Evolutionary conservation across 1,284 basidiomycete genomes (phyloP).

Genomic region (Leccinum angustisporum): DNA sequence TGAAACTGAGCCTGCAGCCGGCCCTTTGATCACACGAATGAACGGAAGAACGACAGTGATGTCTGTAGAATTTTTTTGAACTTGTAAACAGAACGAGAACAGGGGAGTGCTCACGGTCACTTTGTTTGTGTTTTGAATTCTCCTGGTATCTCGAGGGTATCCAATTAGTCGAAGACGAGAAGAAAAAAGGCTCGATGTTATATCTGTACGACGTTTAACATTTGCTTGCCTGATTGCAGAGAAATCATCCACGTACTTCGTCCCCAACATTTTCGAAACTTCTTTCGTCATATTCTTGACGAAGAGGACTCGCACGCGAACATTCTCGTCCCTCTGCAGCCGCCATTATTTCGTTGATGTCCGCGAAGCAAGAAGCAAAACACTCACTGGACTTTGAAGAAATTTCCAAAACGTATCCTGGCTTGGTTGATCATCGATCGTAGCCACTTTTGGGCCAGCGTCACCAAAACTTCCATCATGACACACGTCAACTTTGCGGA

Average conservation of each 20-base stretch:
- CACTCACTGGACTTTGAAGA: constrained; percentile 25
- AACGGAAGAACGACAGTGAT: constrained; percentile 54
- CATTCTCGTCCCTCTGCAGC: constrained; percentile 35
- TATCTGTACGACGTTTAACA: constrained; percentile 19
- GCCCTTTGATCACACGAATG: constrained; percentile 29
- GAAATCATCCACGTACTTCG: constrained; percentile 34
- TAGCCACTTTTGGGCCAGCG: neutral
- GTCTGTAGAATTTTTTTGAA: constrained; percentile 35
- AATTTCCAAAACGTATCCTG: constrained; percentile 39
- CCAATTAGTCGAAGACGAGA: constrained; percentile 55
- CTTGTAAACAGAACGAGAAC: neutral
- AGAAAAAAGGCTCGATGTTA: constrained; percentile 54
- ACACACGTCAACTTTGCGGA: constrained; percentile 46
- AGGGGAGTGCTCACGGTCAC: constrained; percentile 45
- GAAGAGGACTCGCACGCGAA: constrained; percentile 49
- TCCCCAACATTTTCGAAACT: constrained; percentile 53
- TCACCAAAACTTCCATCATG: constrained; percentile 38
- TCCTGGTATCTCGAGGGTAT: constrained; percentile 57
- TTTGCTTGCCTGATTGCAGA: neutral
- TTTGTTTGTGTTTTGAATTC: constrained; percentile 32
- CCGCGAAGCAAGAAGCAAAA: neutral
- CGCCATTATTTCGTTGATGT: neutral
- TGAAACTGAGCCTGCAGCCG: neutral
- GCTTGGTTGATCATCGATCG: constrained; percentile 23
- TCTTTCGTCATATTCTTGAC: constrained; percentile 47